These are phyloP conservation scores for Leucosporidium yakuticum DNA, from an alignment of 768 basidiomycete genomes.

Conservation along the genomic window DNA sequence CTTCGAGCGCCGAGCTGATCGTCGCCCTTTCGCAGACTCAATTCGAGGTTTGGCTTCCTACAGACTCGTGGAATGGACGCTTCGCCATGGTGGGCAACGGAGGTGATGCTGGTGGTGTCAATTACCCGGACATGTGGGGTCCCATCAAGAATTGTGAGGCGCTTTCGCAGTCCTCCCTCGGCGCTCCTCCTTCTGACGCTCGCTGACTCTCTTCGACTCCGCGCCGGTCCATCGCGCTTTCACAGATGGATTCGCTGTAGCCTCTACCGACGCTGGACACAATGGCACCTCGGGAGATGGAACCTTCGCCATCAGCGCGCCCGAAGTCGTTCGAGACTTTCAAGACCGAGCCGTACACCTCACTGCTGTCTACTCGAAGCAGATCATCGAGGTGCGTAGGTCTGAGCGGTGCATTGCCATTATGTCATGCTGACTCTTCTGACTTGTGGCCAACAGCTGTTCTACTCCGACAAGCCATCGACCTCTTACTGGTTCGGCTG, in stretches of 20 bases:
- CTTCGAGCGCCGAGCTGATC: neutral
- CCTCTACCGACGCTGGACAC: constrained; percentile 24
- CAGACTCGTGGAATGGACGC: constrained; percentile 7
- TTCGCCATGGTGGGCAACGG: constrained; percentile 28
- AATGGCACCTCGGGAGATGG: constrained; percentile 11
- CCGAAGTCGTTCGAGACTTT: constrained; percentile 29
- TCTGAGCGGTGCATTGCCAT: too few relatives aligned
- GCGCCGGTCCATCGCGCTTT: neutral
- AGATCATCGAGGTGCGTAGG: constrained; percentile 17
- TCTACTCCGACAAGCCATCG: constrained; percentile 27
- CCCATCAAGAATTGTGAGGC: neutral
- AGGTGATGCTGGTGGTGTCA: constrained; percentile 25
- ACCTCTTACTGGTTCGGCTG: constrained; percentile 34
- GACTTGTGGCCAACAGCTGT: too few relatives aligned
- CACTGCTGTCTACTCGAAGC: constrained; percentile 32
- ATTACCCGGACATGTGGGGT: constrained; percentile 18
- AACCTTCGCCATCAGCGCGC: constrained; percentile 21
- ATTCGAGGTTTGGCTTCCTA: constrained; percentile 37
- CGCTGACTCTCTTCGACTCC: neutral
- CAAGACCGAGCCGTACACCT: constrained; percentile 32
- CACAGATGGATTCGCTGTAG: constrained; percentile 16
- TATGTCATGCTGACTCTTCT: too few relatives aligned
- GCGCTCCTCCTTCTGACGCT: neutral
- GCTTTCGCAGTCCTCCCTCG: neutral
- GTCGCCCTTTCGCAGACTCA: constrained; percentile 9